Evolutionary conservation across 2,329 filamentous ascomycete species (phyloP).

Genomic region (Arthrocladium fulminans): DNA sequence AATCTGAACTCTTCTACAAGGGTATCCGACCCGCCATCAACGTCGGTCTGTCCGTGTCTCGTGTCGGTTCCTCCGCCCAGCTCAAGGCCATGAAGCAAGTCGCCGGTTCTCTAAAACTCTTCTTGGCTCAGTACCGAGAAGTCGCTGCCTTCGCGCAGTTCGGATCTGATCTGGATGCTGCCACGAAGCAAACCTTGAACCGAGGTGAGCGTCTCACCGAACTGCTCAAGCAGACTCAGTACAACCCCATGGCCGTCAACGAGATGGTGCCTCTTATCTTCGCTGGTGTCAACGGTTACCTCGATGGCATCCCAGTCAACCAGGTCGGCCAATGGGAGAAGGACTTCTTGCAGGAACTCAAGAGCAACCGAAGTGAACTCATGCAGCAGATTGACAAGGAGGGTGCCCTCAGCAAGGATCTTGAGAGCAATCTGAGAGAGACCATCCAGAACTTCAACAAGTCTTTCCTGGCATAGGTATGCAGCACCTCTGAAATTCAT

Average conservation of each 20-base stretch:
- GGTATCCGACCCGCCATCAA: constrained; percentile 99
- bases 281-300: constrained; percentile 95
- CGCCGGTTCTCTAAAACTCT: constrained; percentile 98
- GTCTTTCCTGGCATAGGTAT: constrained; percentile 60
- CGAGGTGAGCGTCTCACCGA: constrained; percentile 98
- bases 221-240: constrained; percentile 99
- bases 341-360: constrained; percentile 88
- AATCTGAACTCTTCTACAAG: constrained; percentile 99
- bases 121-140: constrained; percentile 99
- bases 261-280: constrained; percentile 99
- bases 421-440: constrained; percentile 57
- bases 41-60: constrained; percentile 99
- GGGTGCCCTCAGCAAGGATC: constrained; percentile 89
- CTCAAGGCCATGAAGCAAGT: constrained; percentile 99
- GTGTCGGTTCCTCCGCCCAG: constrained; percentile 99
- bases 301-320: constrained; percentile 78
- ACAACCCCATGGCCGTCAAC: constrained; percentile 95
- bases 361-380: constrained; percentile 78
- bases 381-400: constrained; percentile 87
- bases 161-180: constrained; percentile 97
- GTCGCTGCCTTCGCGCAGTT: constrained; percentile 99
- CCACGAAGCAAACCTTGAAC: constrained; percentile 95
- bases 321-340: constrained; percentile 92
- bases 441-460: constrained; percentile 76
- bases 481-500: background rate